Base-by-base conservation (phyloP, 371 early-diverging fungal genomes). In the Apophysomyces variabilis region DNA sequence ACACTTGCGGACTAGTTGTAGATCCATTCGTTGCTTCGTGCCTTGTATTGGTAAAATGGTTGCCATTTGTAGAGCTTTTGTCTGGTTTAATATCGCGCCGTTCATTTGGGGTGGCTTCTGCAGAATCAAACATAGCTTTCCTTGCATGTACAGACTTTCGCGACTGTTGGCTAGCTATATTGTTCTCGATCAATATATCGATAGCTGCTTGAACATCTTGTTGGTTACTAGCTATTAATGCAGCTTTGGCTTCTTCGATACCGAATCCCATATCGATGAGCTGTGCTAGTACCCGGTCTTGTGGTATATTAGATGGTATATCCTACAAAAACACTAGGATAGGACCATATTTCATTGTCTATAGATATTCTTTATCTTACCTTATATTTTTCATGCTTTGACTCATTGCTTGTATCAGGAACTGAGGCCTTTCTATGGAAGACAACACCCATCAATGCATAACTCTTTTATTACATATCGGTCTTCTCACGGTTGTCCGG, bases 201-300 rank as follows among this genome's bases (percentile, higher is more conserved):
- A 92, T 79, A 5, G 91, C 93, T 5, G 75, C 73, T 45, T 85
- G 82, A 3, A 94, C 77, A 63, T 90, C 87, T 0, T 73, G 76
- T 1, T 83, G 80, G 58, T 70, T 79, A 3, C 89, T 82, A 35
- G 88, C 87, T 26, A 80, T 84, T 26, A 95, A 74, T 7, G 95
- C 94, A 12, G 81, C 68, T 38, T 69, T 76, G 0, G 93, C 88
- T 59, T 79, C 81, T 21, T 88, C 86, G 1, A 76, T 70, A n/a
- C 83, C 77, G 70, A 93, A 96, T 0, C 95, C 95, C 89, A 92
- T 90, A 38, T 87, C 87, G 11, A 89, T 82, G 56, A 94, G 80
- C 73, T 89, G 88, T 1, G 92, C 90, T 38, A 90, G 70, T 50
- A 89, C 70, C 63, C 69, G 44, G 8, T 61, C 71, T 21, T 50